A percentile compares a stretch with the other conserved stretches of the same genome.
phyloP scores from a whole-genome alignment of 176 grass and related monocot genomes.

The maize (Zea mays) region Zm-B73-REFERENCE-NAM-5.0 NC_050103.1:170303001-170303500 shows the following conservation, averaged over 20 bases:
- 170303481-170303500: neutral
- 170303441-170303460: slow-evolving; percentile 82
- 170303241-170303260: slow-evolving; percentile 90
- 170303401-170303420: slow-evolving; percentile 80
- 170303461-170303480: slow-evolving; percentile 69
- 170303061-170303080: too few species aligned
- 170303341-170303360: neutral
- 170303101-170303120: too few species aligned
- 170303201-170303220: slow-evolving; percentile 63
- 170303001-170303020: too few species aligned
- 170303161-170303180: slow-evolving; percentile 4
- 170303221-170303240: slow-evolving; percentile 78
- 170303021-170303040: too few species aligned
- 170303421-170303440: slow-evolving; percentile 86
- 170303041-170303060: too few species aligned
- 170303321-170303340: neutral
- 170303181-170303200: slow-evolving; percentile 5
- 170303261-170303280: slow-evolving; percentile 78
- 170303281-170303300: slow-evolving; percentile 81
- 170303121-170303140: slow-evolving; percentile 21
- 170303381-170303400: neutral
- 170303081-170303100: too few species aligned
- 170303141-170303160: neutral
- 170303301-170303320: slow-evolving; percentile 41
- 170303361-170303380: neutral